Evolutionary conservation across 2,329 filamentous ascomycete species (phyloP).

Genomic region (Arthrobotrys sinensis): DNA sequence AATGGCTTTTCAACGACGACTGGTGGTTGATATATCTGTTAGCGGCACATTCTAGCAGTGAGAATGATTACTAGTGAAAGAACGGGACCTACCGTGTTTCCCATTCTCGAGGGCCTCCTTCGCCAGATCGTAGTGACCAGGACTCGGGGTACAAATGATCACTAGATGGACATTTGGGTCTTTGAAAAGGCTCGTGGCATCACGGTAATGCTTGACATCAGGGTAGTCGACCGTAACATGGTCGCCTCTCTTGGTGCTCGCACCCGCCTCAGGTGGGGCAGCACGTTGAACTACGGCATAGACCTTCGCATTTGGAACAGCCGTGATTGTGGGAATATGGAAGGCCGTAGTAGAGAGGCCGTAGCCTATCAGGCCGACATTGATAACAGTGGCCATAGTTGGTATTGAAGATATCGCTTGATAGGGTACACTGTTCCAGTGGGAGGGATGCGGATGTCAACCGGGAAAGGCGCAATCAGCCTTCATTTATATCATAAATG

Average conservation of each 20-base stretch:
- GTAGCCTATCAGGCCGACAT: conserved; percentile 72
- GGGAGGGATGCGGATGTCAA: not conserved
- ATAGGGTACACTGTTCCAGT: not conserved
- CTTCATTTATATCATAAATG: conserved; percentile 12
- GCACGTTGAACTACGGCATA: conserved; percentile 70
- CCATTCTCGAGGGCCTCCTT: conserved; percentile 66
- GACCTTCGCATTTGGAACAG: conserved; percentile 70
- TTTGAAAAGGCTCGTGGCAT: conserved; percentile 66
- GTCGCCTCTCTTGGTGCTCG: conserved; percentile 40
- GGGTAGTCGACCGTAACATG: conserved; percentile 72
- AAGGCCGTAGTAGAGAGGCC: conserved; percentile 71
- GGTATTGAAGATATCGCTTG: conserved; percentile 25
- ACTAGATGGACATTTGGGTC: conserved; percentile 66
- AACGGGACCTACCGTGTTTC: conserved; percentile 66
- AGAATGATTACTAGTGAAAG: not conserved
- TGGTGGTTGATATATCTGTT: conserved; percentile 56
- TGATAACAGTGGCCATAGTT: conserved; percentile 65
- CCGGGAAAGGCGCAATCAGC: not conserved
- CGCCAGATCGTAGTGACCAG: conserved; percentile 65
- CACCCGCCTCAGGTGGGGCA: conserved; percentile 29
- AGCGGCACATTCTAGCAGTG: not conserved
- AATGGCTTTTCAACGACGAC: conserved; percentile 68
- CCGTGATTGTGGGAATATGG: conserved; percentile 71
- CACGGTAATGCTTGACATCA: conserved; percentile 66
- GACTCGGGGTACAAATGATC: conserved; percentile 66